These are phyloP conservation scores for Pythium aquatile DNA, from an alignment of 352 stramenopile genomes.

Conservation along the genomic window DNA sequence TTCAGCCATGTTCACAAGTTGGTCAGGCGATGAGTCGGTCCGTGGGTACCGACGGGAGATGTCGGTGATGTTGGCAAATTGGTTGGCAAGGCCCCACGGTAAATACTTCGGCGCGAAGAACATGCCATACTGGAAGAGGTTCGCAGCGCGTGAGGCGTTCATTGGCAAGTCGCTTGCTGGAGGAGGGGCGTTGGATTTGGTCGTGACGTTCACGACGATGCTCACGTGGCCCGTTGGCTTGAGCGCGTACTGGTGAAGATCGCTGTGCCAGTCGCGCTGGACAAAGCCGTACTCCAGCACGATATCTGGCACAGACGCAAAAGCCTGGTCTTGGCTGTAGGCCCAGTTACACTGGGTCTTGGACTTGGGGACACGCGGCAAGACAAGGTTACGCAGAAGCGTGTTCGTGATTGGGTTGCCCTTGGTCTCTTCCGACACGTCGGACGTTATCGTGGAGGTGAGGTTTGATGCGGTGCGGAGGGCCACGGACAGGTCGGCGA, in stretches of 20 bases:
- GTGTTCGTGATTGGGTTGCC: slow-evolving; percentile 1
- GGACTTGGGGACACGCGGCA: neutral
- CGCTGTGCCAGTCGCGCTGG: neutral
- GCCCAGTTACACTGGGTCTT: slow-evolving; percentile 3
- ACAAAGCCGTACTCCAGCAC: neutral
- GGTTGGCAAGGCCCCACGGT: neutral
- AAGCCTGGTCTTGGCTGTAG: neutral
- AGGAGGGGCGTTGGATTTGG: neutral
- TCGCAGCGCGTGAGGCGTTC: neutral
- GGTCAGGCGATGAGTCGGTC: neutral
- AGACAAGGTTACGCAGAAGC: neutral
- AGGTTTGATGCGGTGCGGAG: neutral
- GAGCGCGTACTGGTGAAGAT: neutral
- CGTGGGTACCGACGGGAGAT: neutral
- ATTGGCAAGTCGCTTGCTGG: neutral
- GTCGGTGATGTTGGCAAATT: neutral
- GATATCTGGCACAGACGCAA: neutral
- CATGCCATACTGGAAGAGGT: neutral
- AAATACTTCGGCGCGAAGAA: neutral
- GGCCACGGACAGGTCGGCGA: neutral
- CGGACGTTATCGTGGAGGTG: neutral
- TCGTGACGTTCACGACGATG: neutral
- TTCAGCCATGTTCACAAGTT: neutral
- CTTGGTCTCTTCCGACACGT: neutral
- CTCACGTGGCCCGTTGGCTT: neutral